phyloP scores from a whole-genome alignment of 2,329 filamentous ascomycete species.

The Neonectria coccinea region DNA sequence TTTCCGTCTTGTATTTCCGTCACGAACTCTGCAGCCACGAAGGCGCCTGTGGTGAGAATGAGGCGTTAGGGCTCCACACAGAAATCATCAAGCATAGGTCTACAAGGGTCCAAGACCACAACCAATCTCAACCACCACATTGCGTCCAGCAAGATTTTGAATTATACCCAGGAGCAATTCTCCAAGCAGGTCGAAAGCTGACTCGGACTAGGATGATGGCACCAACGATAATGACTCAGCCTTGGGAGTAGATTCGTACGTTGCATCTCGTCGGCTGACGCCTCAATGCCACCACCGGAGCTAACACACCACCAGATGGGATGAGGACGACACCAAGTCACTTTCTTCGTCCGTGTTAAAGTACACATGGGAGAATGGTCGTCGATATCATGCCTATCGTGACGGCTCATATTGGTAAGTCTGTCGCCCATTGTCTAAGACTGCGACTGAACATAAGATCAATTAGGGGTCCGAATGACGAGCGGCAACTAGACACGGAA shows the following conservation, averaged over 20 bases:
- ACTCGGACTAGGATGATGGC: not conserved
- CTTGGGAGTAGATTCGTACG: not conserved
- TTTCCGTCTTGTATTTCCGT: too few species aligned
- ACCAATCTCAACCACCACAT: too few species aligned
- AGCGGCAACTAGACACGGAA: conserved; percentile 11
- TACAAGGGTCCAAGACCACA: too few species aligned
- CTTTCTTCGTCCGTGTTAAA: conserved; percentile 2
- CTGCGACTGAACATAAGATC: not conserved
- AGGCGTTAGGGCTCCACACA: not conserved
- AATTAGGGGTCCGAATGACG: conserved; percentile 6
- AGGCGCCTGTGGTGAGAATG: not conserved
- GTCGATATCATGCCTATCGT: not conserved
- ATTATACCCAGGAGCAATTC: too few species aligned
- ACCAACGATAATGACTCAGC: conserved; percentile 2
- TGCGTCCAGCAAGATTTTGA: too few species aligned
- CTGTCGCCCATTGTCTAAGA: not conserved
- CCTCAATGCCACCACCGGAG: not conserved
- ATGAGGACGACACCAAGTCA: not conserved
- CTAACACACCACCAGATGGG: not conserved
- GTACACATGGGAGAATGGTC: not conserved
- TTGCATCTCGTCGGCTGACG: not conserved
- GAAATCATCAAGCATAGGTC: too few species aligned
- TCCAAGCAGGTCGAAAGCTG: not conserved
- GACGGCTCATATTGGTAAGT: not conserved
- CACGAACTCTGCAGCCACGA: too few species aligned